These are phyloP conservation scores for Sporothrix dimorphospora DNA, from an alignment of 2,329 filamentous ascomycete genomes.

Conservation along the genomic window DNA sequence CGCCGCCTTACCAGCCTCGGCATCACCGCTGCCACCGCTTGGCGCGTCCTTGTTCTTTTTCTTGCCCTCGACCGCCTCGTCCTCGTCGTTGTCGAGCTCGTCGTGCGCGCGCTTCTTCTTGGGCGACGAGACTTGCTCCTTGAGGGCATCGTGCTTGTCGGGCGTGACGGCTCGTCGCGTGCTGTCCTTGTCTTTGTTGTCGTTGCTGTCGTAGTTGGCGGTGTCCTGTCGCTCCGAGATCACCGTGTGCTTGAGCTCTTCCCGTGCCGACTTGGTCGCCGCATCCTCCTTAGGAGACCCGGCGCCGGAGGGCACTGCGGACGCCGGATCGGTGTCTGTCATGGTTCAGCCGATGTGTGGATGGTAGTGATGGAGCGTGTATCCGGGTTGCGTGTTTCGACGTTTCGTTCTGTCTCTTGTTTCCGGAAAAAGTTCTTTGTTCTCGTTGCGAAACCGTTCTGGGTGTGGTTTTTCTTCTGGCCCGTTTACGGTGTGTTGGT, in stretches of 20 bases:
- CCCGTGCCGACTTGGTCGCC: constrained; percentile 64
- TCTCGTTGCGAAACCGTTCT: not conserved
- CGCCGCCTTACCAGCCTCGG: not conserved
- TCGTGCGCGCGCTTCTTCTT: constrained; percentile 69
- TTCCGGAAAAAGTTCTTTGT: not conserved
- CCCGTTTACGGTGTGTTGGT: constrained; percentile 3
- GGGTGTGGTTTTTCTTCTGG: not conserved
- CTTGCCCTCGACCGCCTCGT: constrained; percentile 42
- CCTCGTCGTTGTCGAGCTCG: constrained; percentile 56
- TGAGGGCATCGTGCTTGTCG: constrained; percentile 44
- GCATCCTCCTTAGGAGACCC: constrained; percentile 56
- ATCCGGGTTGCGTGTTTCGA: not conserved
- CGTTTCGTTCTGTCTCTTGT: not conserved
- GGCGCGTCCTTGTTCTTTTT: constrained; percentile 49
- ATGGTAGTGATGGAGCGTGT: not conserved
- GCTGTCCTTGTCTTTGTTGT: constrained; percentile 35
- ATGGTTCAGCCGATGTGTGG: constrained; percentile 6
- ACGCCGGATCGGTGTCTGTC: constrained; percentile 28
- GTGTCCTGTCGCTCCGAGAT: constrained; percentile 57
- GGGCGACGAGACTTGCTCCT: constrained; percentile 59
- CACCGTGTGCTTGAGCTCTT: constrained; percentile 66
- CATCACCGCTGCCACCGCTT: constrained; percentile 29
- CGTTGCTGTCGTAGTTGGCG: constrained; percentile 31
- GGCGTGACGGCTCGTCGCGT: constrained; percentile 30
- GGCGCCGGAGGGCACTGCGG: constrained; percentile 39